Evolutionary conservation across 306 rosid species (phyloP).

Genomic region (Vigna unguiculata): DNA sequence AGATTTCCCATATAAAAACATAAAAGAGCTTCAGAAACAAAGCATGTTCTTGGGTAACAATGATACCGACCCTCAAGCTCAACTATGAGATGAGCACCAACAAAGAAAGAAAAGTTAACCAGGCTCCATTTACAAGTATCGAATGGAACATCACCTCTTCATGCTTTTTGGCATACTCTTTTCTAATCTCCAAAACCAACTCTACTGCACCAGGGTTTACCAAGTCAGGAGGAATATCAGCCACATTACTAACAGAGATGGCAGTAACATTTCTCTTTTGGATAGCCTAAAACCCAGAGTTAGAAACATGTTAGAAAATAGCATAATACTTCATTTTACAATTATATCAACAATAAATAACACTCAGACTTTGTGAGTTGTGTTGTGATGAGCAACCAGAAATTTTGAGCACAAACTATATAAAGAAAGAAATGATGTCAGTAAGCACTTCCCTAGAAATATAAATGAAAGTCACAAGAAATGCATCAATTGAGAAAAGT

Average conservation of each 20-base stretch:
- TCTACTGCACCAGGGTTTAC: slow-evolving; percentile 81
- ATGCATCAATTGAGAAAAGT: slow-evolving; percentile 2
- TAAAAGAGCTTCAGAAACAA: slow-evolving; percentile 6
- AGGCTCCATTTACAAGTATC: slow-evolving; percentile 34
- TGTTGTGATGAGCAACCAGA: slow-evolving; percentile 4
- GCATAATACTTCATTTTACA: slow-evolving; percentile 20
- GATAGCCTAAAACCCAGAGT: slow-evolving; percentile 62
- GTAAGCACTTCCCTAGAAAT: neutral
- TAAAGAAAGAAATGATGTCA: slow-evolving; percentile 16
- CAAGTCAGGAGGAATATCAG: slow-evolving; percentile 78
- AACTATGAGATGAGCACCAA: slow-evolving; percentile 20
- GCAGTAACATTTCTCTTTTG: slow-evolving; percentile 59
- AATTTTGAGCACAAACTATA: slow-evolving; percentile 9
- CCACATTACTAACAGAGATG: slow-evolving; percentile 48
- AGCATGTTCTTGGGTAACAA: slow-evolving; percentile 18
- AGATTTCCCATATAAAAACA: slow-evolving; percentile 24
- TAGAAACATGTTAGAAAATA: slow-evolving; percentile 30
- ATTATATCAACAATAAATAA: slow-evolving; percentile 4
- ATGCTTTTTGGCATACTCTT: slow-evolving; percentile 81
- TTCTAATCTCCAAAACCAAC: slow-evolving; percentile 77
- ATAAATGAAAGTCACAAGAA: slow-evolving; percentile 18
- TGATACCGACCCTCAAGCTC: slow-evolving; percentile 12
- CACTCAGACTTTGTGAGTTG: neutral
- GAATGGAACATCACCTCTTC: slow-evolving; percentile 70
- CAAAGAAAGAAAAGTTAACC: slow-evolving; percentile 15